Conservation (phyloP, 345 rosid genomes). For the Pseudoturritis turrita region DNA sequence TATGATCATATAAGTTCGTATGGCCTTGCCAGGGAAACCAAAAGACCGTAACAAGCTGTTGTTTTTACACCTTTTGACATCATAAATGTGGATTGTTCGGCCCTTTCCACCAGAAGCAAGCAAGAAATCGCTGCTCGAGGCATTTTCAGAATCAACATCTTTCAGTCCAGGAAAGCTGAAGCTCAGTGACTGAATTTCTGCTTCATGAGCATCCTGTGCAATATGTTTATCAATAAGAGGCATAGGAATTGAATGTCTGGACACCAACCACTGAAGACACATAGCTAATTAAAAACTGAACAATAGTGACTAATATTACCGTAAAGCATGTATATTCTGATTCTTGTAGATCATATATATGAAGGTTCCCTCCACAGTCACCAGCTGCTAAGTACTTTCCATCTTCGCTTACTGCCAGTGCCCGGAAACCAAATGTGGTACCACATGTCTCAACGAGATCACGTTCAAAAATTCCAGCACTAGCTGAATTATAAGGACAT, state of each 20-base stretch:
- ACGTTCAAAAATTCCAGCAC: conserved; percentile 70
- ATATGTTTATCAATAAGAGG: conserved; percentile 21
- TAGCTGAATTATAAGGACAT: conserved; percentile 36
- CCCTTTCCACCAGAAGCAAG: conserved; percentile 78
- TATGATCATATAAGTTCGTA: conserved; percentile 22
- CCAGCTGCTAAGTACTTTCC: conserved; percentile 82
- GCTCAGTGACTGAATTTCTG: conserved; percentile 75
- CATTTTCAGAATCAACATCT: conserved; percentile 32
- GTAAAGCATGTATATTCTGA: conserved; percentile 58
- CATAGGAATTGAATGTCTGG: neutral
- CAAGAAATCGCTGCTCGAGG: conserved; percentile 40
- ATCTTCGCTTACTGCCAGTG: conserved; percentile 69
- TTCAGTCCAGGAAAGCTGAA: conserved; percentile 50
- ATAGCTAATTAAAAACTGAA: neutral
- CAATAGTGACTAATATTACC: conserved; percentile 33
- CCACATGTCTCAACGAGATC: conserved; percentile 45
- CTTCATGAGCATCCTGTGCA: conserved; percentile 66
- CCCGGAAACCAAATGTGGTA: conserved; percentile 58
- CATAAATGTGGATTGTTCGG: conserved; percentile 63
- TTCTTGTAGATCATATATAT: conserved; percentile 62
- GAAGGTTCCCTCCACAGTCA: conserved; percentile 79
- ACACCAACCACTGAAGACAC: conserved; percentile 1
- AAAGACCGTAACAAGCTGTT: conserved; percentile 9
- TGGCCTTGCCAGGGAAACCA: conserved; percentile 4
- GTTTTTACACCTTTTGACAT: conserved; percentile 54